Conservation (phyloP, 176 grass and related monocot genomes). For the Dendrocalamus sinicus region DNA sequence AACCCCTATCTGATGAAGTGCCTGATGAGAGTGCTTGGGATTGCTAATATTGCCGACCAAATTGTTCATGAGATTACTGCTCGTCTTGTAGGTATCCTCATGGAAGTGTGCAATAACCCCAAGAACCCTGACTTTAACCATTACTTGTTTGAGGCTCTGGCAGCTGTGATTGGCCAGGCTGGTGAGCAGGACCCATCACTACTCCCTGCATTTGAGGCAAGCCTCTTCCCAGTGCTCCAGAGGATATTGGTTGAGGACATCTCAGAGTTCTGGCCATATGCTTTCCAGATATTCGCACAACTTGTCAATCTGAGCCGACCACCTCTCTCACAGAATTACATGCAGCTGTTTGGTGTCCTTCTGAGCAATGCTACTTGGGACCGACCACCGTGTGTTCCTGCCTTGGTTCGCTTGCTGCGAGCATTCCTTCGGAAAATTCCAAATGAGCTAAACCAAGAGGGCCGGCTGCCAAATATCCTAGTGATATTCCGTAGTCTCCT, state of each 20-base stretch:
- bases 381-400: constrained; percentile 75
- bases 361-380: constrained; percentile 86
- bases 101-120: constrained; percentile 91
- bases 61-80: constrained; percentile 59
- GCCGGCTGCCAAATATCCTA: constrained; percentile 72
- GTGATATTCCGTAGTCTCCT: constrained; percentile 69
- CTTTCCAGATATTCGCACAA: constrained; percentile 94
- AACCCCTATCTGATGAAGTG: constrained; percentile 97
- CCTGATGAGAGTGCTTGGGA: constrained; percentile 85
- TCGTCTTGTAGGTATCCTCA: constrained; percentile 68
- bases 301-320: constrained; percentile 77
- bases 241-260: constrained; percentile 94
- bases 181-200: constrained; percentile 74
- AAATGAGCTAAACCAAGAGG: constrained; percentile 90
- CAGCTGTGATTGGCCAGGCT: constrained; percentile 70
- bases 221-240: constrained; percentile 83
- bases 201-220: constrained; percentile 70
- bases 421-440: constrained; percentile 92
- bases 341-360: constrained; percentile 88
- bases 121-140: constrained; percentile 96
- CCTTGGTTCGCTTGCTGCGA: constrained; percentile 82
- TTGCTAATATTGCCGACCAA: constrained; percentile 63
- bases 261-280: constrained; percentile 95
- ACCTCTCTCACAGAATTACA: constrained; percentile 84
- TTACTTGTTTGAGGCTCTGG: constrained; percentile 91